A percentile compares a stretch with the other conserved stretches of the same genome.
phyloP scores from a whole-genome alignment of 148 eudicot genomes.

The Talinum fruticosum region DNA sequence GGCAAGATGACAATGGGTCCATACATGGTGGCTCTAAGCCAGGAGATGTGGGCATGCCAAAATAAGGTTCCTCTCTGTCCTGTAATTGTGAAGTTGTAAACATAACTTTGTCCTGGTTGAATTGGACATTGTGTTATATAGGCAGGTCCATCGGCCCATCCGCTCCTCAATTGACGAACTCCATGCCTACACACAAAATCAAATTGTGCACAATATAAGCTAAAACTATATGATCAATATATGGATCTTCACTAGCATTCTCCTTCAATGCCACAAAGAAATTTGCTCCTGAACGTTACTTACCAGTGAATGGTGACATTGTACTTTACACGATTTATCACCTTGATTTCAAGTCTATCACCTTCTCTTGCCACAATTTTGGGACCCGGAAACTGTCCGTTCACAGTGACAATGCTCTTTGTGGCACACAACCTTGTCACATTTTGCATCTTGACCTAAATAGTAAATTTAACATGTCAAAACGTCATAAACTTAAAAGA shows the following conservation, averaged over 20 bases:
- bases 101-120: slow-evolving; percentile 27
- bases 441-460: slow-evolving; percentile 30
- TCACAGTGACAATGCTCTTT: slow-evolving; percentile 33
- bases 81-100: slow-evolving; percentile 24
- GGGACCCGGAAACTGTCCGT: slow-evolving; percentile 35
- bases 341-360: slow-evolving; percentile 28
- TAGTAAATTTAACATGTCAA: neutral
- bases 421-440: slow-evolving; percentile 30
- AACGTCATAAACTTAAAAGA: neutral
- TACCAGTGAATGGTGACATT: slow-evolving; percentile 38
- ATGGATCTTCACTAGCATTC: no score
- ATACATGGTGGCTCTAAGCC: slow-evolving; percentile 31
- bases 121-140: slow-evolving; percentile 34
- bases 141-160: slow-evolving; percentile 35
- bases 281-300: neutral
- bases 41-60: slow-evolving; percentile 34
- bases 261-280: neutral
- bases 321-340: slow-evolving; percentile 29
- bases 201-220: neutral
- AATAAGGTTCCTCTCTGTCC: slow-evolving; percentile 33
- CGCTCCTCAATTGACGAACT: slow-evolving; percentile 21
- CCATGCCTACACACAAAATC: slow-evolving; percentile 22
- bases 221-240: no score
- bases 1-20: slow-evolving; percentile 29
- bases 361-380: slow-evolving; percentile 31